Base-by-base conservation (phyloP, 441 rosid genomes). In the Gossypium trilobum region DNA sequence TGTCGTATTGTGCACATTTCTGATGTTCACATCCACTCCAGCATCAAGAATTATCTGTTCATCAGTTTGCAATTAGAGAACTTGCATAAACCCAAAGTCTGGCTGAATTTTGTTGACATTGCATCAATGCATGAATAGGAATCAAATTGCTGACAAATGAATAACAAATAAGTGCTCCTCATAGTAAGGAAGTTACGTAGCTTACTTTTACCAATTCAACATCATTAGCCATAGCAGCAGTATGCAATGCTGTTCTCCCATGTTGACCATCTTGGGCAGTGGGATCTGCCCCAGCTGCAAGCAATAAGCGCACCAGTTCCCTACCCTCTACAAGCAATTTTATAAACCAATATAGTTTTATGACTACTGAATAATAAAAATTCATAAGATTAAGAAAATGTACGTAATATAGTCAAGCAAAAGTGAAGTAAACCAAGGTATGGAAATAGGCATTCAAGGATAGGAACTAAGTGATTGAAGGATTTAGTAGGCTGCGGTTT, bases 211-310 rank as follows among this genome's bases (percentile, higher is more conserved):
- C 96, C 80, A 93, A 84, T 62, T 91, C 97, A 81, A 85, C 88
- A 83, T 93, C 93, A 85, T 95, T 91, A 62, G 91, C 93, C 97
- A 90, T 89, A 19, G 97, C 92, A 83, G 99, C 98, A 68, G 88
- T 85, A 84, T 95, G 99, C 82, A 95, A 80, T 13, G 90, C 98
- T 70, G 99, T 95, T 82, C 91, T 88, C 58, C 96, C 92, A 78
- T 93, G 89, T 82, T 87, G 92, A 68, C 87, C 27, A 85, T 95
- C 99, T 83, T 90, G 96, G 51, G 94, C 91, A 65, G 89, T 87
- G 72, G 93, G 91, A 82, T 91, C 94, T 54, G 99, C 98, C 71
- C 98, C 98, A 80, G 97, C 97, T 71, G 89, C 89, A 74, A 95
- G 94, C 85, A 95, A 78, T 74, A 90, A 61, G 68, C 82, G 86